These are phyloP conservation scores for Paraphaeosphaeria minitans DNA, from an alignment of 2,329 filamentous ascomycete species.

Conservation along the genomic window DNA sequence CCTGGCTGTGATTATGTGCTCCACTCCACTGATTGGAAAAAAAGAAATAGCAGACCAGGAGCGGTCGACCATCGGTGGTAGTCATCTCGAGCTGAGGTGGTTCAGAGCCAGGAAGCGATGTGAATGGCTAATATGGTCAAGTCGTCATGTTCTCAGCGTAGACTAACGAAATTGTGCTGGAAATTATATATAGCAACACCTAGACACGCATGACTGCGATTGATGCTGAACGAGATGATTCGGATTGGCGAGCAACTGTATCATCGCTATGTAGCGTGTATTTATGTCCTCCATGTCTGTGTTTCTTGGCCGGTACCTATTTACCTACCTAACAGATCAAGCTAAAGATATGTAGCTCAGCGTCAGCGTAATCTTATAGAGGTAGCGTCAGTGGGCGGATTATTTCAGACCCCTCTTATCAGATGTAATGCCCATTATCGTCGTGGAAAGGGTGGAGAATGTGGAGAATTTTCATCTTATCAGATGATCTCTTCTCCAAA, in stretches of 20 bases:
- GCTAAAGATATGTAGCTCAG: neutral
- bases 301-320: neutral
- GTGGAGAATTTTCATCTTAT: neutral
- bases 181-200: neutral
- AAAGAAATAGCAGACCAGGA: conserved; percentile 13
- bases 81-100: conserved; percentile 15
- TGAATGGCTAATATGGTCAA: conserved; percentile 19
- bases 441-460: neutral
- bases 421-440: neutral
- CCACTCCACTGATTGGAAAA: conserved; percentile 10
- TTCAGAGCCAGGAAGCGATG: conserved; percentile 11
- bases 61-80: conserved; percentile 6
- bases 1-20: conserved; percentile 15
- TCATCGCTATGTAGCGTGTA: neutral
- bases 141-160: conserved; percentile 1
- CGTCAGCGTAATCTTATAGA: neutral
- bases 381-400: neutral
- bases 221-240: neutral
- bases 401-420: neutral
- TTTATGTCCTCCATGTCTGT: neutral
- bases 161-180: neutral
- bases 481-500: neutral
- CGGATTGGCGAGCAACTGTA: neutral
- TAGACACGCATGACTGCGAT: neutral
- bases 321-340: no score